Percentiles rank a stretch among this genome's conserved stretches.
Conservation (phyloP, 2,329 filamentous ascomycete species). For the Colletotrichum sp. region DNA sequence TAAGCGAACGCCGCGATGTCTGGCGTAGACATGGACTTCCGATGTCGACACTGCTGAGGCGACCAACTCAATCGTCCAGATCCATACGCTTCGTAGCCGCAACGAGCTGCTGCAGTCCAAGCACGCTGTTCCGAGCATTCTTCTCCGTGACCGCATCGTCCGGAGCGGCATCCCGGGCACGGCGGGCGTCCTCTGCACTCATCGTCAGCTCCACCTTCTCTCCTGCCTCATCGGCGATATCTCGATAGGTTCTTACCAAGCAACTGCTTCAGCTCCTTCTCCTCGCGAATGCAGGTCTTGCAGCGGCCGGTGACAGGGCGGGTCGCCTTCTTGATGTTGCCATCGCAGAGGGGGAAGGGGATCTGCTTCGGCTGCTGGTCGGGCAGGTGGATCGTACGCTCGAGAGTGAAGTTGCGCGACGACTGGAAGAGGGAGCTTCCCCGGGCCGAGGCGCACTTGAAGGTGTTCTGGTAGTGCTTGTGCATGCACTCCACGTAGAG, state of each 20-base stretch:
- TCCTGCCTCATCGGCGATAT: background rate
- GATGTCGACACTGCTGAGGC: background rate
- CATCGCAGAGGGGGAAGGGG: slow-evolving; percentile 17
- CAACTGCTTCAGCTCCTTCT: background rate
- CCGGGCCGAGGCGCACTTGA: slow-evolving; percentile 30
- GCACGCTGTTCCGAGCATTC: slow-evolving; percentile 7
- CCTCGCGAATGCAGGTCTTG: slow-evolving; percentile 18
- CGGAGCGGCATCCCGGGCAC: background rate
- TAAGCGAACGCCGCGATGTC: background rate
- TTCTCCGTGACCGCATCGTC: background rate
- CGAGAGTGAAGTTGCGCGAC: slow-evolving; percentile 14
- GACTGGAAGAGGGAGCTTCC: slow-evolving; percentile 13
- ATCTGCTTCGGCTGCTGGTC: slow-evolving; percentile 22
- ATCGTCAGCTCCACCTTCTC: background rate
- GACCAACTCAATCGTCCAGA: background rate
- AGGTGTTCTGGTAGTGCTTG: slow-evolving; percentile 38
- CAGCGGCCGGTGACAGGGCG: slow-evolving; percentile 28
- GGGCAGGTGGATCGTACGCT: slow-evolving; percentile 18
- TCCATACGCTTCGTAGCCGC: slow-evolving; percentile 7
- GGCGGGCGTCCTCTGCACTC: background rate
- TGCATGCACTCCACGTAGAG: slow-evolving; percentile 32
- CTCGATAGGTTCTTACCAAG: background rate
- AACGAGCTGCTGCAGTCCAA: slow-evolving; percentile 14
- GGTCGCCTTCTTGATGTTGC: slow-evolving; percentile 23
- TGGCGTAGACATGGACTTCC: accelerated